Evolutionary conservation across 1,284 basidiomycete genomes (phyloP).

Genomic region (Retiboletus flavoniger): DNA sequence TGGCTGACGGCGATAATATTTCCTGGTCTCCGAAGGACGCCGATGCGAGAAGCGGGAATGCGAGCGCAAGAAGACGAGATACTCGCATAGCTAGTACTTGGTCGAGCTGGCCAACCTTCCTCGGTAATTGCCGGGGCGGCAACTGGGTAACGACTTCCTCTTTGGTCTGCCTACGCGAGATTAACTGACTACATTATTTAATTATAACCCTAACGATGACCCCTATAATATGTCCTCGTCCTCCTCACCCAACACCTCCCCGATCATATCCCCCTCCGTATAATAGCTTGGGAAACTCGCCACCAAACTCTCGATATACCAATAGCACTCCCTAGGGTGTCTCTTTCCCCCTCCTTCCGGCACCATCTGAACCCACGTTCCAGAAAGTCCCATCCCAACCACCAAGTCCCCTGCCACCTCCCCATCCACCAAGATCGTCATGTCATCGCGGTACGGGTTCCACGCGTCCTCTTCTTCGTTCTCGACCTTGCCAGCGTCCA

Average conservation of each 20-base stretch:
- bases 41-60: slow-evolving; percentile 33
- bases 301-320: slow-evolving; percentile 32
- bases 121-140: slow-evolving; percentile 1
- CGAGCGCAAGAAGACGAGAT: slow-evolving; percentile 29
- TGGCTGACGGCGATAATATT: slow-evolving; percentile 24
- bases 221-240: slow-evolving; percentile 1
- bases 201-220: slow-evolving; percentile 1
- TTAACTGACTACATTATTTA: too few species aligned
- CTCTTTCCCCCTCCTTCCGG: slow-evolving; percentile 23
- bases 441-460: slow-evolving; percentile 49
- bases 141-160: not conserved
- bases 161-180: not conserved
- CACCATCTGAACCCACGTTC: slow-evolving; percentile 60
- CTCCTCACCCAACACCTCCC: not conserved
- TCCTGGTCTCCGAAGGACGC: slow-evolving; percentile 36
- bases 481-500: not conserved
- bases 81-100: slow-evolving; percentile 27
- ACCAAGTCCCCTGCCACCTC: slow-evolving; percentile 40
- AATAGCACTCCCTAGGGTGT: slow-evolving; percentile 19
- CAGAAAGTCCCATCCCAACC: slow-evolving; percentile 48
- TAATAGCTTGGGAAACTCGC: slow-evolving; percentile 31
- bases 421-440: slow-evolving; percentile 53
- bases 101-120: not conserved
- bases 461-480: slow-evolving; percentile 31
- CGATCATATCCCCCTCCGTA: slow-evolving; percentile 16